Base-by-base conservation (phyloP, 495 filamentous ascomycete species). In the Cairneyella variabilis region DNA sequence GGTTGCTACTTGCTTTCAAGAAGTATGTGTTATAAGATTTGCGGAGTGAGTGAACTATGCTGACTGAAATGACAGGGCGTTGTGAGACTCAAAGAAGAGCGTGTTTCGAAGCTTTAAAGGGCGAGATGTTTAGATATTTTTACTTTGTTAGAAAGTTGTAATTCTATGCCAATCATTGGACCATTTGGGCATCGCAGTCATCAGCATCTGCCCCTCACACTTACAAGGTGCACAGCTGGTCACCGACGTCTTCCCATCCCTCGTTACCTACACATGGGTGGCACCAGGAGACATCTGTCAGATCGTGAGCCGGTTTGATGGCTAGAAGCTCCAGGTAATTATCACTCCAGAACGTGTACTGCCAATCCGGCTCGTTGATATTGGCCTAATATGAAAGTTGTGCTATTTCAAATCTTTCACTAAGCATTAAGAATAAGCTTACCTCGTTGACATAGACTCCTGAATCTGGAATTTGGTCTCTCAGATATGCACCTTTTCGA, bases 1-100 rank as follows among this genome's bases (percentile, higher is more conserved):
- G 72, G 74, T 98, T 60, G 93, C 93, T 32, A 90, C 80, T 26
- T 93, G 90, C 65, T 77, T 89, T 28, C 90, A 95, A 68, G 90
- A 92, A 79, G 86, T 63, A 27, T 25, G 53, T 57, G 11, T 37
- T 17, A 10, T 28, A 21, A n/a, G 10, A 10, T 28, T 37, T 43
- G n/a, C 34, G 48, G 17, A 17, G 26, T 26, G 9, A n/a, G 39
- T 36, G 11, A 41, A 34, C 11, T 23, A 46, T 53, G 51, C 58
- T 59, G 17, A 46, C 28, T 17, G 28, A n/a, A 23, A 6, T 53
- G 5, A 26, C 44, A 78, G 75, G 79, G 79, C 34, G 64, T 83
- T 18, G 71, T 82, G 38, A 69, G 79, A 54, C 53, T 83, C 56
- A 76, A 72, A 61, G 69, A 77, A 43, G 59, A 62, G 23, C 18